Evolutionary conservation across 176 grass and related monocot genomes (phyloP).

Genomic region (Juncus effusus): DNA sequence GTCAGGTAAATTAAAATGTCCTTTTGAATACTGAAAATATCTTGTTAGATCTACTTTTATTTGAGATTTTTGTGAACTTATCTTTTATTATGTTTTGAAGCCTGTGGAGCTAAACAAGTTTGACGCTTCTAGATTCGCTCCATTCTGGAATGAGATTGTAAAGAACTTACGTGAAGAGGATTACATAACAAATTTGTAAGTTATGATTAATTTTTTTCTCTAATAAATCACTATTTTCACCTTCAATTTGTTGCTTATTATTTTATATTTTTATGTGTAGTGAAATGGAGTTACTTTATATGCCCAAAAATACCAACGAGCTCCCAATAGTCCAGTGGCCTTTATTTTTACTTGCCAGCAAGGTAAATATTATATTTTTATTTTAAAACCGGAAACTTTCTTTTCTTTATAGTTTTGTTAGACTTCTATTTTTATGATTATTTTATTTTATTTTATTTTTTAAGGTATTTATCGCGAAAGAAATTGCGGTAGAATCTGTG

Average conservation of each 20-base stretch:
- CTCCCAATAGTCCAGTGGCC: slow-evolving; percentile 89
- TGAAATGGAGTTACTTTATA: slow-evolving; percentile 95
- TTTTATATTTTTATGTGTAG: slow-evolving; percentile 31
- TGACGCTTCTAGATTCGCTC: slow-evolving; percentile 72
- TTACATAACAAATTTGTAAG: slow-evolving; percentile 61
- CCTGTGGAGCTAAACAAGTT: slow-evolving; percentile 50
- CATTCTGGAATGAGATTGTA: slow-evolving; percentile 98
- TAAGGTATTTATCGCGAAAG: slow-evolving; percentile 90
- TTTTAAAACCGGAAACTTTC: not conserved
- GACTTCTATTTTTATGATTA: slow-evolving; percentile 16
- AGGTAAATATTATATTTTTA: slow-evolving; percentile 42
- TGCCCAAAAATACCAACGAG: slow-evolving; percentile 82
- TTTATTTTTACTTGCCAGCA: slow-evolving; percentile 88
- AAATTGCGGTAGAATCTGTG: slow-evolving; percentile 41
- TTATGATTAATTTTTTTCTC: too few species aligned
- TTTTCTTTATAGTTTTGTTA: not conserved
- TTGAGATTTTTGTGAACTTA: not conserved
- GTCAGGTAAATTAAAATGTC: slow-evolving; percentile 46
- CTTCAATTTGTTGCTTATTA: not conserved
- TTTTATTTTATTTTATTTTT: slow-evolving; percentile 32
- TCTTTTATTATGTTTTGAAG: slow-evolving; percentile 20
- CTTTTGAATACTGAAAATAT: not conserved
- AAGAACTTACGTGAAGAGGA: slow-evolving; percentile 97
- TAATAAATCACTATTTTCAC: not conserved
- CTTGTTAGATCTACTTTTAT: not conserved